Conservation (phyloP, 192 early-diverging fungal species). For the Lunasporangiospora selenospora region DNA sequence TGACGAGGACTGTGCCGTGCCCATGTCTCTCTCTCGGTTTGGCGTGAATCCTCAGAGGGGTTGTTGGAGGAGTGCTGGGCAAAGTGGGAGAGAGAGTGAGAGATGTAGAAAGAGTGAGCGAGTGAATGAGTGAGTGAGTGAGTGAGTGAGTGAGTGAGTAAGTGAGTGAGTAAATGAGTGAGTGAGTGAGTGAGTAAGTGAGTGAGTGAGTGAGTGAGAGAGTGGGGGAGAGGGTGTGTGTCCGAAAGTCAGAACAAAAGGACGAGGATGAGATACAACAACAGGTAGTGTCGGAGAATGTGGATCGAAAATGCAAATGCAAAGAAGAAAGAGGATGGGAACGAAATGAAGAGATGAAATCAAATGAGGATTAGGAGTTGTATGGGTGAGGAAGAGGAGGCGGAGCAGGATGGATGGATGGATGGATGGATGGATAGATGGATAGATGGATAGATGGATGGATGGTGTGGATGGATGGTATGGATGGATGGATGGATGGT, state of each 20-base stretch:
- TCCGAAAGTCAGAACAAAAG: not conserved
- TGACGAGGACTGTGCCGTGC: conserved; percentile 24
- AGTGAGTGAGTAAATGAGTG: not conserved
- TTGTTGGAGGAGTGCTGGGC: not conserved
- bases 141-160: not conserved
- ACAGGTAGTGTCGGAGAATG: too few species aligned
- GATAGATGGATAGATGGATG: not conserved
- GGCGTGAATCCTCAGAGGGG: not conserved
- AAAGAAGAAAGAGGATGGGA: not conserved
- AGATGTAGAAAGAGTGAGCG: not conserved
- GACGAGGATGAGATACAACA: not conserved
- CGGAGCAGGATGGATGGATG: not conserved
- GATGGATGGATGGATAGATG: not conserved
- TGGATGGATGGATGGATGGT: not conserved
- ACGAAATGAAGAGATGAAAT: not conserved
- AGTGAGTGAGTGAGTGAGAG: not conserved
- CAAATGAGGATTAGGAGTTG: not conserved
- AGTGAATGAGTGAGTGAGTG: not conserved
- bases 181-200: not conserved
- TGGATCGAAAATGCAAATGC: not conserved
- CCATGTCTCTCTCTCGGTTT: too few species aligned
- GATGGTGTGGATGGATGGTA: not conserved
- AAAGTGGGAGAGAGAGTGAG: not conserved
- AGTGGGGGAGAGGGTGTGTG: not conserved
- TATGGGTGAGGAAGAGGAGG: not conserved